Conservation (phyloP, 768 basidiomycete species). For the Mycena metata region DNA sequence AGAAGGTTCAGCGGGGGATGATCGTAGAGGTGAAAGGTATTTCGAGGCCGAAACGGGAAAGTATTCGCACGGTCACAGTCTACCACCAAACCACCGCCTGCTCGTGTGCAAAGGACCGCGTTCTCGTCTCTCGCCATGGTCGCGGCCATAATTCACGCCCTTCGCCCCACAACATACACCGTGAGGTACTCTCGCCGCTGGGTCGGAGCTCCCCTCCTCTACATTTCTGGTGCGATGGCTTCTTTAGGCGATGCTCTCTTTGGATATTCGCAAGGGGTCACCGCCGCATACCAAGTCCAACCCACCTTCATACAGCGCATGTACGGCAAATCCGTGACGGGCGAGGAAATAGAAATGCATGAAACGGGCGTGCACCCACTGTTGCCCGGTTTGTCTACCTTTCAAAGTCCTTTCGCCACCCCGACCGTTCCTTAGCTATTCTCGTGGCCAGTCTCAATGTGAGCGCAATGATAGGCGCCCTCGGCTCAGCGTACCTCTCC, state of each 20-base stretch:
- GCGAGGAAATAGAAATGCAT: conserved; percentile 57
- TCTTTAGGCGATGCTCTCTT: conserved; percentile 71
- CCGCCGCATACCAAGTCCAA: conserved; percentile 65
- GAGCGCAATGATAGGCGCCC: conserved; percentile 63
- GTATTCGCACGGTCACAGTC: conserved; percentile 17
- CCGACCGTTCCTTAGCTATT: conserved; percentile 52
- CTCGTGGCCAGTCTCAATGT: conserved; percentile 66
- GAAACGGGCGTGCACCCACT: conserved; percentile 61
- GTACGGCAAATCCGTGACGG: conserved; percentile 60
- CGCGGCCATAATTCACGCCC: conserved; percentile 43
- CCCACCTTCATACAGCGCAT: conserved; percentile 64
- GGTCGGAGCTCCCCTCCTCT: conserved; percentile 64
- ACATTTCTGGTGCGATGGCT: conserved; percentile 65
- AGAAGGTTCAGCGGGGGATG: conserved; percentile 17
- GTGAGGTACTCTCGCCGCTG: conserved; percentile 67
- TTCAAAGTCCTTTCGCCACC: not conserved
- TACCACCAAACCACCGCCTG: not conserved
- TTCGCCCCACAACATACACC: conserved; percentile 49
- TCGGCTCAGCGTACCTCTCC: conserved; percentile 62
- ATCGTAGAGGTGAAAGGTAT: conserved; percentile 27
- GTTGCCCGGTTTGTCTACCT: conserved; percentile 53
- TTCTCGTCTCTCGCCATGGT: conserved; percentile 56
- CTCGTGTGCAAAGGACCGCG: conserved; percentile 7
- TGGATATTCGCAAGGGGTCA: conserved; percentile 68
- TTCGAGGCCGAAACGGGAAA: conserved; percentile 6